Base-by-base conservation (phyloP, 2,329 filamentous ascomycete species). In the Cryphonectria parasitica region DNA sequence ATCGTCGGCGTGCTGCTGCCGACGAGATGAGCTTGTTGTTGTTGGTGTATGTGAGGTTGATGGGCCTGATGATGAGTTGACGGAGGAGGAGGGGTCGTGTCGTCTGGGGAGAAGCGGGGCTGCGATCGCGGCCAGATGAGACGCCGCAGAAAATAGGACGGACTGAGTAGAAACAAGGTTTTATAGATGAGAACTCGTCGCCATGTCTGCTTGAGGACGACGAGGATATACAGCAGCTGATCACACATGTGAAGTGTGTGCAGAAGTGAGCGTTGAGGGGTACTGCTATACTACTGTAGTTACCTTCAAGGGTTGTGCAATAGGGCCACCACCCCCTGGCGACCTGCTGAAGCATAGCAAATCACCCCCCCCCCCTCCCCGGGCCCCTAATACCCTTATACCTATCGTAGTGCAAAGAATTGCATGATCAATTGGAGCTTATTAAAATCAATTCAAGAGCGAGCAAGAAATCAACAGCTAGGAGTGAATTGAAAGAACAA, bases 181-280 rank as follows among this genome's bases (percentile, higher is more conserved):
- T 72, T 72, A 63, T 72, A 72, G 10, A 72, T 49, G 56, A 71
- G 61, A 62, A 62, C n/a, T 52, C 67, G 69, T 67, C 71, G 70
- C 71, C 71, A 72, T 68, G 49, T 66, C 66, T 72, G 71, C 45
- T 67, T 64, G 36, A 58, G 49, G 22, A 71, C 41, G 22, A 71
- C 43, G 39, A 72, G 41, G 66, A 66, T 25, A 17, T 43, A 13
- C 34, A 61, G 41, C 11, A 64, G 58, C 45, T 63, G 64, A 39
- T 52, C 68, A 43, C 65, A 60, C 68, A 72, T 72, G 45, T 49
- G 66, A 28, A 2, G 6, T 6, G 19, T 49, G 15, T 52, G 65
- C 34, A 7, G 25, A 25, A 7, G 36, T 28, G 25, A 45, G 8
- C 11, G 31, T 39, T 39, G 31, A 17, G 11, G 34, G 17, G n/a